Base-by-base conservation (phyloP, 2,329 filamentous ascomycete genomes). In the Dactylellina drechsleri region DNA sequence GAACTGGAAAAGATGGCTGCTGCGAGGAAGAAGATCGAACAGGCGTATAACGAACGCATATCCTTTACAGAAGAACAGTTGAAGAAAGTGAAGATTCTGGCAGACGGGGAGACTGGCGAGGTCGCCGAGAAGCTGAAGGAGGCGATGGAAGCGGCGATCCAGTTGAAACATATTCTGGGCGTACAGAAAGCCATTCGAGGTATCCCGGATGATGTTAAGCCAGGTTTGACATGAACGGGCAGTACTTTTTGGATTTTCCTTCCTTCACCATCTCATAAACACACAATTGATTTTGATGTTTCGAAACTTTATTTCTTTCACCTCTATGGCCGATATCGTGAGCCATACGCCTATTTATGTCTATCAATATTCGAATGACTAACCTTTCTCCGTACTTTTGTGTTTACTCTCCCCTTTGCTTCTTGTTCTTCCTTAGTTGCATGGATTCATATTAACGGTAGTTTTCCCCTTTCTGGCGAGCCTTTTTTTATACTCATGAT, bases 1-100 rank as follows among this genome's bases (percentile, higher is more conserved):
- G 79, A 79, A 56, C 70, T 79, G 1, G 79, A 79, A 18, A 79
- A 79, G 50, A 74, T 79, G 70, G 77, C 76, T n/a, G 59, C 70
- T 3, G 79, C 78, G 15, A 77, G 79, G 62, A 79, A 75, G 20
- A 77, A 77, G 54, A 79, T 79, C 47, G 76, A 78, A 20, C 78
- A 79, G 16, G 76, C 77, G 8, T 79, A 77, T 52, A 76, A 77
- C 16, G 78, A 78, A 36, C 75, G 76, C 2, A 77, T 79, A 54
- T 65, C 71, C n/a, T 64, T 77, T 49, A 77, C 77, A 8, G 77
- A 79, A 40, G 72, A 73, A 40, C 77, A 77, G 52, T 67, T 79
- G 43, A 62, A 70, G 18, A 77, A 76, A 50, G 78, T 79, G 54
- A 77, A 77, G 20, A 36, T 65, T n/a, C 20, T 76, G 10, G 64